A percentile compares a stretch with the other conserved stretches of the same genome.
phyloP scores from a whole-genome alignment of 306 rosid genomes.

The Rosa chinensis region DNA sequence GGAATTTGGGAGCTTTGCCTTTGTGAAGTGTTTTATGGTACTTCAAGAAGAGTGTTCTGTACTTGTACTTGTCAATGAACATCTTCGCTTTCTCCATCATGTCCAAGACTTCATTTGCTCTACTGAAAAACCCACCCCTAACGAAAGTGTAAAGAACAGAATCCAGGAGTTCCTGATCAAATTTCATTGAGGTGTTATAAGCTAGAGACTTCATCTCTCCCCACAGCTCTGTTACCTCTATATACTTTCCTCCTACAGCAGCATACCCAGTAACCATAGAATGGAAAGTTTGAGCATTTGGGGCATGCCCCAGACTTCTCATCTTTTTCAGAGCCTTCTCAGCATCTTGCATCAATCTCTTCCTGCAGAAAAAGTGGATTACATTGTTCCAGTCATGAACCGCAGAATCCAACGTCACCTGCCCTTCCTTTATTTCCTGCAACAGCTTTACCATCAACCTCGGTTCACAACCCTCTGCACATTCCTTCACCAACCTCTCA shows the following conservation, averaged over 20 bases:
- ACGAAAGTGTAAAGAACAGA: constrained; percentile 3
- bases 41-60: constrained; percentile 6
- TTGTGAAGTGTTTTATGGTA: constrained; percentile 7
- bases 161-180: constrained; percentile 10
- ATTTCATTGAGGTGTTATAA: neutral
- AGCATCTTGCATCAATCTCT: constrained; percentile 7
- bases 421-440: neutral
- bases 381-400: constrained; percentile 5
- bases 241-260: constrained; percentile 9
- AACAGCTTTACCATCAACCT: constrained; percentile 12
- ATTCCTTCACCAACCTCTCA: constrained; percentile 8
- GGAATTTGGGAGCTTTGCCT: constrained; percentile 8
- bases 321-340: neutral
- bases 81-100: neutral
- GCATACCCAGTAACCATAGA: constrained; percentile 15
- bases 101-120: constrained; percentile 8
- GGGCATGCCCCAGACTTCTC: neutral
- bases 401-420: neutral
- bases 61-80: constrained; percentile 7
- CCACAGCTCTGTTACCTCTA: constrained; percentile 13
- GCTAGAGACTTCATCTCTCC: constrained; percentile 10
- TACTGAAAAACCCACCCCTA: constrained; percentile 3
- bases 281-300: constrained; percentile 6
- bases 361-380: constrained; percentile 10
- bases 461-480: constrained; percentile 5